Conservation (phyloP, 176 grass and related monocot genomes). For the Juncus inflexus region DNA sequence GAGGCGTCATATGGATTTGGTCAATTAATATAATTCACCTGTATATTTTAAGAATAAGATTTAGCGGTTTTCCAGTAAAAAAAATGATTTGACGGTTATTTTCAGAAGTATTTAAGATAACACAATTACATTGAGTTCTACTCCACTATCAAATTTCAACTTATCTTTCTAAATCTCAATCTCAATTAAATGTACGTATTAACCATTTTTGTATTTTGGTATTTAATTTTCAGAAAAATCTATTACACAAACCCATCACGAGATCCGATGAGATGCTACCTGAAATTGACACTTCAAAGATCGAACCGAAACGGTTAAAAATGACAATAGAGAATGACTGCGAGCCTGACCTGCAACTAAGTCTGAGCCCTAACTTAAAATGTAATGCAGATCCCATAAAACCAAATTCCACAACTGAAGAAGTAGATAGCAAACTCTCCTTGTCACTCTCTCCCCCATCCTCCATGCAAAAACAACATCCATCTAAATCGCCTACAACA, state of each 20-base stretch:
- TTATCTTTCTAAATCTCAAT: not conserved
- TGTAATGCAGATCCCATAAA: conserved; percentile 14
- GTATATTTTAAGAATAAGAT: too few relatives aligned
- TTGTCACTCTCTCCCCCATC: conserved; percentile 58
- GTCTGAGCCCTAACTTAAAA: conserved; percentile 38
- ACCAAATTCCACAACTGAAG: conserved; percentile 26
- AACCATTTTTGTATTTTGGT: not conserved
- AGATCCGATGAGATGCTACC: conserved; percentile 2
- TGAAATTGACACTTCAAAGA: conserved; percentile 11
- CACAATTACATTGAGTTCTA: not conserved
- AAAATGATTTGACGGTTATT: too few relatives aligned
- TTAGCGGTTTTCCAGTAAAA: too few relatives aligned
- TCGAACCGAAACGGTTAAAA: conserved; percentile 30
- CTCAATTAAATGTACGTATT: not conserved
- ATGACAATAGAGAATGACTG: conserved; percentile 19
- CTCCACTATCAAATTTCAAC: not conserved
- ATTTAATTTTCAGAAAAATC: conserved; percentile 29
- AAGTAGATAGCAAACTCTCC: conserved; percentile 40
- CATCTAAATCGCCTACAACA: conserved; percentile 4
- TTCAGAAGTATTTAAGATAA: too few relatives aligned
- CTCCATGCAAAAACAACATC: conserved; percentile 19
- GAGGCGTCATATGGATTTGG: too few relatives aligned
- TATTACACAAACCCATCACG: conserved; percentile 1
- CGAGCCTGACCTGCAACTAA: conserved; percentile 53
- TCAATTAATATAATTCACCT: too few relatives aligned